Base-by-base conservation (phyloP, 164 flowering plant species). In the Aristolochia californica region DNA sequence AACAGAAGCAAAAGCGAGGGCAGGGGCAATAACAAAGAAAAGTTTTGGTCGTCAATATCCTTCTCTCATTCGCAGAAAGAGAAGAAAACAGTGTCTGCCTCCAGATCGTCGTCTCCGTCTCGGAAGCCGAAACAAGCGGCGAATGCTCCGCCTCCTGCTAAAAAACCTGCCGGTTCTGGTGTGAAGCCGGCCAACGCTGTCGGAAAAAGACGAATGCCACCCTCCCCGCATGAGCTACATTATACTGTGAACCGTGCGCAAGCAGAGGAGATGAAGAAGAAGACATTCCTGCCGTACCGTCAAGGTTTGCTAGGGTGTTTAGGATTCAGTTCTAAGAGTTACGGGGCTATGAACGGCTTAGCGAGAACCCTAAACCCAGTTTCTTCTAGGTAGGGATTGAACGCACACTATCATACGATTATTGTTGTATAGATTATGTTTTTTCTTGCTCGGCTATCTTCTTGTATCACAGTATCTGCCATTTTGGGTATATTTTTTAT, bases 241-340 rank as follows among this genome's bases (percentile, higher is more conserved):
- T 80, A 83, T 56, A 74, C 80, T 2, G 59, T 78, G 27, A 80
- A 80, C 17, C 72, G 85, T 66, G 88, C 85, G 18, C 75, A 75
- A 15, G 71, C 80, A 2, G 88, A 80, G 77, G 85, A 83, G 56
- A 61, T 83, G 82, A 80, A 66, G 75, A 83, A 75, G 77, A 80
- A 72, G 62, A 83, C 83, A 18, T 80, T 55, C 55, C 62, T 78
- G 67, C 88, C 83, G 0, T 83, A 80, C 60, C 66, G 78, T 57
- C 78, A 73, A 26, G 80, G 83, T 1, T 62, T 81, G 12, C 28
- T 77, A 26, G 87, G 83, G 8, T 78, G 80, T 58, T 50, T 80
- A 48, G 80, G 80, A 9, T 78, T 80, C 23, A 80, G 73, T 52
- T 72, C 72, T 0, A 74, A 68, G 48, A 60, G 80, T 22, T 74